Evolutionary conservation across 2,329 filamentous ascomycete genomes (phyloP).

Genomic region (Xylaria sp.): DNA sequence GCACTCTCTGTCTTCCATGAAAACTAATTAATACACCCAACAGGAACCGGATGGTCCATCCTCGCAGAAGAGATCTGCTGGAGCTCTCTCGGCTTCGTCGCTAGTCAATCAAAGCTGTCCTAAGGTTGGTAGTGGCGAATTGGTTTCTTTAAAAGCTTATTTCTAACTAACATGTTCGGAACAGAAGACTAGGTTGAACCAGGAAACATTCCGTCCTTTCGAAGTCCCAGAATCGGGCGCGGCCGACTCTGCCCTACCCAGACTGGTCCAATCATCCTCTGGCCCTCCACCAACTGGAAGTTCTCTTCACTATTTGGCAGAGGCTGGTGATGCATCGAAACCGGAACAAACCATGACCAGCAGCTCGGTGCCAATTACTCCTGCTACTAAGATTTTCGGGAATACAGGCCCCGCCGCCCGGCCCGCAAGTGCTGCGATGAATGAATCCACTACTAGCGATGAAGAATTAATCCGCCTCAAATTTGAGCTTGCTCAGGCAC

Average conservation of each 20-base stretch:
- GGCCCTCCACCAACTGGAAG: conserved; percentile 64
- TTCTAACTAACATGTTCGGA: conserved; percentile 1
- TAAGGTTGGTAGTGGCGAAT: conserved; percentile 51
- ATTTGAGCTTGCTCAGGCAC: conserved; percentile 72
- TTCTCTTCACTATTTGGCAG: conserved; percentile 52
- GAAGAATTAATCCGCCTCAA: conserved; percentile 72
- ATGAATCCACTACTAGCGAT: conserved; percentile 47
- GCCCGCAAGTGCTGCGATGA: conserved; percentile 57
- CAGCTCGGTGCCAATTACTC: conserved; percentile 67
- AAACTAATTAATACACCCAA: conserved; percentile 11
- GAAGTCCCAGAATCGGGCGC: conserved; percentile 51
- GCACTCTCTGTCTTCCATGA: background rate
- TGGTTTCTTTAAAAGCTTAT: background rate
- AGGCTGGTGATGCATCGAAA: conserved; percentile 43
- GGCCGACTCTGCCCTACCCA: conserved; percentile 76
- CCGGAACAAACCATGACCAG: conserved; percentile 58
- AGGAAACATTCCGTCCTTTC: conserved; percentile 45
- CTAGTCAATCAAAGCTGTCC: conserved; percentile 59
- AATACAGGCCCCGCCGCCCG: conserved; percentile 56
- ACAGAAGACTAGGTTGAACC: conserved; percentile 42
- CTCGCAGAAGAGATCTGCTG: conserved; percentile 50
- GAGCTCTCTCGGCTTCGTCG: conserved; percentile 58
- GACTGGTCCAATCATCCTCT: conserved; percentile 73
- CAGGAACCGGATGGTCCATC: conserved; percentile 34
- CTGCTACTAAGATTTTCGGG: conserved; percentile 61